Percentiles rank a stretch among this genome's conserved stretches.
Evolutionary conservation across 768 basidiomycete species (phyloP).

Genomic region (Boletus subparvulus): DNA sequence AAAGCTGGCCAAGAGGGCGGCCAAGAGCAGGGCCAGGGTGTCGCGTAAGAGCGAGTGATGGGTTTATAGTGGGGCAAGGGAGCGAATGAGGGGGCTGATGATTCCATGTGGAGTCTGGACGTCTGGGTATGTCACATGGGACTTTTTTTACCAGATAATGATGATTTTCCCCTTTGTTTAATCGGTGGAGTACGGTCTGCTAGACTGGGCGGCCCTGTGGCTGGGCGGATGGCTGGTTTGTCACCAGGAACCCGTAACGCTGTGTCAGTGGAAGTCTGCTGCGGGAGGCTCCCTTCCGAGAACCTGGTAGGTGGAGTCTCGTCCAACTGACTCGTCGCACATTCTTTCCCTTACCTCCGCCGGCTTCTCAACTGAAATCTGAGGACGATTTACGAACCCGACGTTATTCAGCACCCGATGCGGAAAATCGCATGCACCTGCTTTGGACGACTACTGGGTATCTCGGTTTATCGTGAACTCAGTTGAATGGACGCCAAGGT

Average conservation of each 20-base stretch:
- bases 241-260: not conserved
- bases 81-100: not conserved
- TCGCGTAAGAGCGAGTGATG: conserved; percentile 23
- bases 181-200: not conserved
- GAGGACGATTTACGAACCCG: not conserved
- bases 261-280: not conserved
- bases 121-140: conserved; percentile 11
- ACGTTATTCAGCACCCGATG: not conserved
- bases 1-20: conserved; percentile 38
- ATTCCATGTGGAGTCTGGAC: not conserved
- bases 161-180: not conserved
- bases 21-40: conserved; percentile 32
- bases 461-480: too few species aligned
- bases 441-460: not conserved
- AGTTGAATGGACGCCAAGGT: not conserved
- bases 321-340: not conserved
- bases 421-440: not conserved
- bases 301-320: not conserved
- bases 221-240: not conserved
- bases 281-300: not conserved
- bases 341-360: not conserved
- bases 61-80: not conserved
- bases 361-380: not conserved
- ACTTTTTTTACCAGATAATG: conserved; percentile 3
- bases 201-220: not conserved